Evolutionary conservation across 371 early-diverging fungal species (phyloP).

Genomic region (Dichotomocladium elegans): DNA sequence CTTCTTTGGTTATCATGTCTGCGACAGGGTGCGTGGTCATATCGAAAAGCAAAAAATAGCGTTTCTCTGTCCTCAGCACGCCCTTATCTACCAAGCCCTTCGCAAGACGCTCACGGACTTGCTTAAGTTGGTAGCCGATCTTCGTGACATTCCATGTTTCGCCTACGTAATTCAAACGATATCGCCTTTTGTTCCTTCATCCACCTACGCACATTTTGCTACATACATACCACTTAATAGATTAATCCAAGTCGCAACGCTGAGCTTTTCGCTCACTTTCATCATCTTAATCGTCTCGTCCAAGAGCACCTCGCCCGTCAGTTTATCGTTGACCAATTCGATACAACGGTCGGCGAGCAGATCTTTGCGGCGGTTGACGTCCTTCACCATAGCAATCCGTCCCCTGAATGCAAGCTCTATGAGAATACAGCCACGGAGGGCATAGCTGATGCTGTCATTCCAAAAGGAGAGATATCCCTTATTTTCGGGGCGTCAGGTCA

Average conservation of each 20-base stretch:
- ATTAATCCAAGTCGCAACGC: slow-evolving; percentile 93
- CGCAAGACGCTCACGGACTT: slow-evolving; percentile 94
- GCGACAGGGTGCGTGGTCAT: slow-evolving; percentile 94
- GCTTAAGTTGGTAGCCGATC: slow-evolving; percentile 94
- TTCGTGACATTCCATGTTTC: slow-evolving; percentile 98
- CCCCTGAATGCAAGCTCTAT: slow-evolving; percentile 92
- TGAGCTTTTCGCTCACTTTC: slow-evolving; percentile 68
- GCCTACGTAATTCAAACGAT: slow-evolving; percentile 46
- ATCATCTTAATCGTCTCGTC: slow-evolving; percentile 93
- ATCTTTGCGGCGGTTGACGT: slow-evolving; percentile 77
- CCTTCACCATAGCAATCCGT: slow-evolving; percentile 84
- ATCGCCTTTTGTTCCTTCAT: background rate
- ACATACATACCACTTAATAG: slow-evolving; percentile 84
- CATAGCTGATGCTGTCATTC: slow-evolving; percentile 98
- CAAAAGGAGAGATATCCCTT: slow-evolving; percentile 95
- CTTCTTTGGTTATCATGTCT: slow-evolving; percentile 81
- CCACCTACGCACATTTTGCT: background rate
- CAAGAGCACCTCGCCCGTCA: slow-evolving; percentile 93
- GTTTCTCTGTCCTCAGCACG: slow-evolving; percentile 91
- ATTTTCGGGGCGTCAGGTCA: background rate
- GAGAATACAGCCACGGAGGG: slow-evolving; percentile 90
- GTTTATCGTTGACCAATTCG: slow-evolving; percentile 76
- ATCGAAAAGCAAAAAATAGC: slow-evolving; percentile 92
- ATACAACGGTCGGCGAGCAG: slow-evolving; percentile 76
- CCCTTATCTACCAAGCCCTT: slow-evolving; percentile 98